Percentiles rank a stretch among this genome's conserved stretches.
Conservation (phyloP, 176 grass and related monocot species). For the Paspalum notatum region DNA sequence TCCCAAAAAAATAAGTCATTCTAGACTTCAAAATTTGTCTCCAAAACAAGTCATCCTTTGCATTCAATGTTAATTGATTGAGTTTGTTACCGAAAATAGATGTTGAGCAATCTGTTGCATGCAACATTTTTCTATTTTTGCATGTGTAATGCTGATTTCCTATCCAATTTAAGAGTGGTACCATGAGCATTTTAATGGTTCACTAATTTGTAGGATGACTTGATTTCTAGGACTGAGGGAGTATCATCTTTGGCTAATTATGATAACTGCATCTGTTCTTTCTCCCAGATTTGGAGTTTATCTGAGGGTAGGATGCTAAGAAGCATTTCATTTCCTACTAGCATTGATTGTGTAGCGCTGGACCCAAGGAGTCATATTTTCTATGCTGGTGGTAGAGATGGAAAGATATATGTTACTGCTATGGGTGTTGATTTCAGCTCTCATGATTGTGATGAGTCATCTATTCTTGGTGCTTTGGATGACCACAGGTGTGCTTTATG, state of each 20-base stretch:
- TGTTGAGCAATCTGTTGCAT: no score
- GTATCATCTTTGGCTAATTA: conserved; percentile 24
- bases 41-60: no score
- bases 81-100: no score
- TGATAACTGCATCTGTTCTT: conserved; percentile 22
- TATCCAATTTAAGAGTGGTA: no score
- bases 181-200: no score
- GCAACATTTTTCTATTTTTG: no score
- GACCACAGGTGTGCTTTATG: conserved; percentile 63
- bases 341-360: conserved; percentile 59
- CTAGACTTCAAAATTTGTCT: no score
- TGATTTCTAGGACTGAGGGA: not conserved
- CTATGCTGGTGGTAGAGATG: conserved; percentile 90
- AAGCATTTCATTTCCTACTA: conserved; percentile 67
- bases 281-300: conserved; percentile 80
- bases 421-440: conserved; percentile 69
- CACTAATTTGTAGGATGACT: not conserved
- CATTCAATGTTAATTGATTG: no score
- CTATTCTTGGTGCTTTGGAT: conserved; percentile 65
- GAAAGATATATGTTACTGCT: conserved; percentile 85
- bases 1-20: not conserved
- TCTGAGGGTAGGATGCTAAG: conserved; percentile 70
- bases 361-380: conserved; percentile 81
- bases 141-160: no score
- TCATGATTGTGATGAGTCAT: conserved; percentile 45